Conservation (phyloP, 208 protist genomes). For the Trypanosoma melophagium region DNA sequence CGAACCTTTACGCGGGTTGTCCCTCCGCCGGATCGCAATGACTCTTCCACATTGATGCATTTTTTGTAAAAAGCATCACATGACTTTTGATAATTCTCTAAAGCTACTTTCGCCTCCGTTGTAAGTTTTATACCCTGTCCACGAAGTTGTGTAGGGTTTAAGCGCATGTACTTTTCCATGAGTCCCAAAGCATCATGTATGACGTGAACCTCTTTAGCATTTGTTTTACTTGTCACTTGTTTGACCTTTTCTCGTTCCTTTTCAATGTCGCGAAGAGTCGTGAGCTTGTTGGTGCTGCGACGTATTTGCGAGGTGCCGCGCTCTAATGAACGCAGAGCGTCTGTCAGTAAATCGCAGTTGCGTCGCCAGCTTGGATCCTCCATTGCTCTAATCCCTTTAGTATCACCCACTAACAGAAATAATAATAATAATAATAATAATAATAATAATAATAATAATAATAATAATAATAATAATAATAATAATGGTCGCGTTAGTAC, state of each 20-base stretch:
- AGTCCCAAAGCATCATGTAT: constrained; percentile 70
- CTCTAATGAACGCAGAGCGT: constrained; percentile 61
- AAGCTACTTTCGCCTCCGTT: constrained; percentile 55
- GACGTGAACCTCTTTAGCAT: constrained; percentile 60
- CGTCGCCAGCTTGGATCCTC: constrained; percentile 73
- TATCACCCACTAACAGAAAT: neutral
- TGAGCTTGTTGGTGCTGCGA: constrained; percentile 76
- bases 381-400: constrained; percentile 23
- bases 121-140: constrained; percentile 73
- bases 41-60: constrained; percentile 75
- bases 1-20: constrained; percentile 27
- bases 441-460: neutral
- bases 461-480: neutral
- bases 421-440: neutral
- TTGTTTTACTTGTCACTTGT: constrained; percentile 50
- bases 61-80: constrained; percentile 85
- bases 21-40: constrained; percentile 29
- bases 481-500: neutral
- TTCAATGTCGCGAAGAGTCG: constrained; percentile 58
- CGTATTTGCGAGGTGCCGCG: constrained; percentile 61
- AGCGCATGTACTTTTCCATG: constrained; percentile 73
- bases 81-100: constrained; percentile 71
- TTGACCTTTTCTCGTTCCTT: constrained; percentile 77
- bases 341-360: constrained; percentile 62
- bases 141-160: constrained; percentile 55